Percentiles rank a stretch among this genome's conserved stretches.
phyloP scores from a whole-genome alignment of 495 filamentous ascomycete genomes.

The Aspergillus diversus region DNA sequence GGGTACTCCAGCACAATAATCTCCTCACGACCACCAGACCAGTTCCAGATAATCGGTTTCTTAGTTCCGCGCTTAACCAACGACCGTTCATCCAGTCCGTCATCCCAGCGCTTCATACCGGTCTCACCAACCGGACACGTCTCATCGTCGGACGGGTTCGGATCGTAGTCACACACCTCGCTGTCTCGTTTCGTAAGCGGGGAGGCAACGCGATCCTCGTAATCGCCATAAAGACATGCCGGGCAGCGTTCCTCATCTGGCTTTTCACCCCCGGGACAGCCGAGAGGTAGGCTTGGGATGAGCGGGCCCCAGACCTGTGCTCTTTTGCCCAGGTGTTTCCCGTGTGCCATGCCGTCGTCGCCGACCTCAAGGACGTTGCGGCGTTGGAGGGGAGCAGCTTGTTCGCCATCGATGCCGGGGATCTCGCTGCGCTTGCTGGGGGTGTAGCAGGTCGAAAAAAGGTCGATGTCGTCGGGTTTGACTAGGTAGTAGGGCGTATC shows the following conservation, averaged over 20 bases:
- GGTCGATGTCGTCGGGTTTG: neutral
- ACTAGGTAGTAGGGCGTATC: slow-evolving; percentile 7
- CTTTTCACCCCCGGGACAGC: neutral
- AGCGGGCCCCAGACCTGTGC: slow-evolving; percentile 14
- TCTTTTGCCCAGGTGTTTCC: slow-evolving; percentile 5
- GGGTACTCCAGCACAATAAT: neutral
- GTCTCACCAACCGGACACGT: neutral
- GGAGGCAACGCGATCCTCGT: neutral
- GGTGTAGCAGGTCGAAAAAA: neutral
- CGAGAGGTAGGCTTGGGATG: neutral
- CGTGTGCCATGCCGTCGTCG: neutral
- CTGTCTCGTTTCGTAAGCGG: neutral
- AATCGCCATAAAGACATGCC: slow-evolving; percentile 3
- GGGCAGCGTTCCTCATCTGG: neutral
- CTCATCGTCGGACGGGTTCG: neutral
- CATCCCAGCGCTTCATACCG: neutral
- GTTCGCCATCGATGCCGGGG: slow-evolving; percentile 2
- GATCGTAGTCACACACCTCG: slow-evolving; percentile 4
- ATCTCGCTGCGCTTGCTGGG: slow-evolving; percentile 8
- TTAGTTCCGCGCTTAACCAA: neutral
- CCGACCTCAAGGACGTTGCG: neutral
- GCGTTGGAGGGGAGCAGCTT: neutral
- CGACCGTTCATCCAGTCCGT: neutral
- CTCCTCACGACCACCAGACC: neutral
- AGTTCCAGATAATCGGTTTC: neutral